Conservation (phyloP, 148 eudicot species). For the Nepenthes gracilis region DNA sequence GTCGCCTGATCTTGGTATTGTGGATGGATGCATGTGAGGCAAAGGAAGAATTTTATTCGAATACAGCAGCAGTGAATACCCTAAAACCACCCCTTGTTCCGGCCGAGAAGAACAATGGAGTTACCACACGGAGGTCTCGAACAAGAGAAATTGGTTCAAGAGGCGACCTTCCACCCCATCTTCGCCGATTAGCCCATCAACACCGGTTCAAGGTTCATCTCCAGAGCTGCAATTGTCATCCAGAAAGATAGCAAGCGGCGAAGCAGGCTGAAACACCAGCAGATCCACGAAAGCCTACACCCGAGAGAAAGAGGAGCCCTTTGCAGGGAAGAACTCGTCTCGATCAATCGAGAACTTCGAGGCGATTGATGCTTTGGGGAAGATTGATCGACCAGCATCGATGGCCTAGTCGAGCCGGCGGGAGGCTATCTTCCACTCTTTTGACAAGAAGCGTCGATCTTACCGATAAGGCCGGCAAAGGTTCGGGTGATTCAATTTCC, state of each 20-base stretch:
- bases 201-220: too few relatives aligned
- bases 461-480: conserved; percentile 27
- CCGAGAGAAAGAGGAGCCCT: conserved; percentile 80
- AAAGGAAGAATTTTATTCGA: too few relatives aligned
- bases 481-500: conserved; percentile 9
- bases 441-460: conserved; percentile 42
- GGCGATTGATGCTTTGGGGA: conserved; percentile 30
- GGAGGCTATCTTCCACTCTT: conserved; percentile 29
- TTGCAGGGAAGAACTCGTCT: conserved; percentile 50
- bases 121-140: too few relatives aligned
- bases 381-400: conserved; percentile 69
- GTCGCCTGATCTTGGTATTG: too few relatives aligned
- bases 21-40: too few relatives aligned
- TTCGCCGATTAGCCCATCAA: conserved; percentile 17
- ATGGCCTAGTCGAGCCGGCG: conserved; percentile 78
- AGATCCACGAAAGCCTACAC: conserved; percentile 50
- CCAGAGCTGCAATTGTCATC: background rate
- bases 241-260: conserved; percentile 27
- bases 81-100: too few relatives aligned
- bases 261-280: conserved; percentile 33
- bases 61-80: too few relatives aligned
- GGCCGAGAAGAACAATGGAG: too few relatives aligned
- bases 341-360: conserved; percentile 70
- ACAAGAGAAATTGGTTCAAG: too few relatives aligned
- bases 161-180: conserved; percentile 55